Evolutionary conservation across 2,329 filamentous ascomycete genomes (phyloP).

Genomic region (Verticillium longisporum): DNA sequence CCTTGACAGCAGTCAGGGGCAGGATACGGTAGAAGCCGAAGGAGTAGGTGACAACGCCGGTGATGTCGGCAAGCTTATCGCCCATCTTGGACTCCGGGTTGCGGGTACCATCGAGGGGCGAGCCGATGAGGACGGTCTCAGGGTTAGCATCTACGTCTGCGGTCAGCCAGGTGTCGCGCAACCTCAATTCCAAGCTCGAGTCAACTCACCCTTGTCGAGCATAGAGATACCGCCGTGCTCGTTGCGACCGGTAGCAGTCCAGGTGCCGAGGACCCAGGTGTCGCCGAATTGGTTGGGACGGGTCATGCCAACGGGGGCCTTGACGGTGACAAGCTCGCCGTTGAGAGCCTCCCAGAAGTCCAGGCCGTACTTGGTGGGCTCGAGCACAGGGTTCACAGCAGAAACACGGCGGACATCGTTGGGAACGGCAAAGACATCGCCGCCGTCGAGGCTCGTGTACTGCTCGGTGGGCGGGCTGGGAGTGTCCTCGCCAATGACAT

Average conservation of each 20-base stretch:
- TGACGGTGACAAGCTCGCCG: slow-evolving; percentile 61
- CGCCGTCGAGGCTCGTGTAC: slow-evolving; percentile 56
- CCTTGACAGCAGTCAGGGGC: slow-evolving; percentile 50
- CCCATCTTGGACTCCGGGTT: slow-evolving; percentile 60
- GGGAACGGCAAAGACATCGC: slow-evolving; percentile 58
- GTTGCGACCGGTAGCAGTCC: slow-evolving; percentile 57
- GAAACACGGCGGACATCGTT: slow-evolving; percentile 55
- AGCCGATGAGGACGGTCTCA: slow-evolving; percentile 59
- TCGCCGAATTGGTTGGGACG: slow-evolving; percentile 61
- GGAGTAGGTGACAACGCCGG: slow-evolving; percentile 57
- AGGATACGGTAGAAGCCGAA: slow-evolving; percentile 66
- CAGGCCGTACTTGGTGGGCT: slow-evolving; percentile 56
- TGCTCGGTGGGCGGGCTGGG: slow-evolving; percentile 52
- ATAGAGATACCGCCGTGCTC: slow-evolving; percentile 58
- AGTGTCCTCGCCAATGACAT: slow-evolving; percentile 54
- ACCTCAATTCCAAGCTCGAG: neutral
- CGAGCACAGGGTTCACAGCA: slow-evolving; percentile 49
- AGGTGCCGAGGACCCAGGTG: slow-evolving; percentile 62
- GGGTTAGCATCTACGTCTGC: slow-evolving; percentile 53
- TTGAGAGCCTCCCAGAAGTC: slow-evolving; percentile 69
- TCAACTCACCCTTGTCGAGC: slow-evolving; percentile 38
- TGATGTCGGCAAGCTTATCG: slow-evolving; percentile 58
- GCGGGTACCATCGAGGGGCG: slow-evolving; percentile 56
- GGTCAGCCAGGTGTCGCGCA: neutral
- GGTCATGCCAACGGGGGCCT: slow-evolving; percentile 46